Base-by-base conservation (phyloP, 129 eudicot species). In the Logfia minima region DNA sequence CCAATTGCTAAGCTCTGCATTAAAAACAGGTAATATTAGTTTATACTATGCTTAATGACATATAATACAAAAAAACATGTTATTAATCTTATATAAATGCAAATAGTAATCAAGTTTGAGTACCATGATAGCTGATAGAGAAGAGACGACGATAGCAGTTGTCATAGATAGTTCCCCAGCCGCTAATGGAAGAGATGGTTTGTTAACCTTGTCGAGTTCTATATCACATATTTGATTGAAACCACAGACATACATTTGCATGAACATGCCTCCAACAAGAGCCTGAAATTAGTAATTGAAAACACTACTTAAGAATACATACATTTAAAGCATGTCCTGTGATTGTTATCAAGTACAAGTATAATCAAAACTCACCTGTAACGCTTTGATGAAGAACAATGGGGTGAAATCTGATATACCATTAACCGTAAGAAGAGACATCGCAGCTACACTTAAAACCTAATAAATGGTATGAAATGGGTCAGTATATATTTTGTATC, bases 191-290 rank as follows among this genome's bases (percentile, higher is more conserved):
- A 77, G 80, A 77, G 66, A 11, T 34, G 80, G 80, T 73, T 77
- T 77, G 74, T 77, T 77, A 77, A 77, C 80, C 74, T 77, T 77
- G 74, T 77, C 80, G 43, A 77, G 80, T 67, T 77, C 80, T 77
- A 77, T 77, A 32, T 77, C 80, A 21, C 80, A 77, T 21, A 77
- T 77, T 34, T 77, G 80, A 35, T 77, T 77, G 67, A 77, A 77
- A n/a, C 80, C 80, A 8, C 74, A 66, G 8, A 77, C 80, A 66
- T 77, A 77, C 80, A 77, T 77, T 77, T 77, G 80, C 80, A 77
- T 77, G 5, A 77, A 77, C 80, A 77, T 66, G 74, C 80, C 74
- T 52, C 80, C 74, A 68, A 66, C 74, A 51, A 77, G 74, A 52
- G 80, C 80, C 80, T 77, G 80, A 32, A 53, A 52, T 17, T 53